Base-by-base conservation (phyloP, 768 basidiomycete genomes). In the Suillus fuscotomentosus region DNA sequence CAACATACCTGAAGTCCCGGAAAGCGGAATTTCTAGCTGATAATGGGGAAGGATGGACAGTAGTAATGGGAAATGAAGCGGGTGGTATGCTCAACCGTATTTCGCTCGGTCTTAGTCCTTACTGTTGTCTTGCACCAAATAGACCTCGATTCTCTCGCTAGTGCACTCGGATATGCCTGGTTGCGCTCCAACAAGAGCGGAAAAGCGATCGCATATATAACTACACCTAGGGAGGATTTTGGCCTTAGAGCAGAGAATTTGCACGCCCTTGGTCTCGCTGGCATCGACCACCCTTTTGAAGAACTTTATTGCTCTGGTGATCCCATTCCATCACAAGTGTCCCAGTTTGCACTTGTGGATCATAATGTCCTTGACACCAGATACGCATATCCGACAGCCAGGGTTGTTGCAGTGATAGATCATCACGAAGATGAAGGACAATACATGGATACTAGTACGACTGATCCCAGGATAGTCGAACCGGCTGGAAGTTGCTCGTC, bases 51-150 rank as follows among this genome's bases (percentile, higher is more conserved):
- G 84, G 87, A 55, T 99, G 95, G 96, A 90, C 86, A 0, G 81
- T 97, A 6, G 90, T 88, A 0, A 92, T 95, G 88, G 96, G 97
- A 0, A 99, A 99, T 74, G 97, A 99, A 77, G 94, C 97, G 15
- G 96, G 96, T 71, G 97, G 97, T 96, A 73, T 17, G 63, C 45
- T 60, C 22, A 54, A 34, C 48, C 60, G 31, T 22, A 47, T 60
- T 24, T 42, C 15, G n/a, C 41, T n/a, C 38, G 36, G 55, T 61
- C 54, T 31, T 17, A 61, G n/a, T 60, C 34, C 59, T 27, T 24
- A 10, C 34, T 34, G 13, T 22, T 17, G 63, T 65, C 41, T 45
- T 61, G 61, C 24, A 14, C 39, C 17, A 31, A 45, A 3, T 65
- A 98, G 97, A 99, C 76, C 86, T 99, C 41, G 97, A 99, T 77